Percentiles rank a stretch among this genome's conserved stretches.
Evolutionary conservation across 108 stramenopile species (phyloP).

Genomic region (Pseudonitzschia multistriata): DNA sequence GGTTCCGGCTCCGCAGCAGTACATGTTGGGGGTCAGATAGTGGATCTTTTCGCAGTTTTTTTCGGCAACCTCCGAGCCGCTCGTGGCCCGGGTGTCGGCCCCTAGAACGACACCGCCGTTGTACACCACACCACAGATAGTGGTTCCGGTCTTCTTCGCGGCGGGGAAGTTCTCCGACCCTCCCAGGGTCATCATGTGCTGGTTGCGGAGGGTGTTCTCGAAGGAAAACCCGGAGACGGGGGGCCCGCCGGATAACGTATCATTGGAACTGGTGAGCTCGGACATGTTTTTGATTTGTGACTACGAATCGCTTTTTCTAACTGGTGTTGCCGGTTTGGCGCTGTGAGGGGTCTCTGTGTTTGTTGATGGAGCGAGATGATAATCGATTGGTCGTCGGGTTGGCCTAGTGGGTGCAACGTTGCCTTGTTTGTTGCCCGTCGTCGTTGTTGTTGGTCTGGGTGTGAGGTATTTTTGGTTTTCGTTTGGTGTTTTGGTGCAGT

Average conservation of each 20-base stretch:
- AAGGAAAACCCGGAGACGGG: constrained; percentile 44
- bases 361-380: not conserved
- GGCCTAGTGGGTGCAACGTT: not conserved
- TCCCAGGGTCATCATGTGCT: constrained; percentile 21
- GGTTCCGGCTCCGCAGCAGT: constrained; percentile 99
- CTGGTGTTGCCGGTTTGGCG: not conserved
- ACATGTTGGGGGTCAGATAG: constrained; percentile 98
- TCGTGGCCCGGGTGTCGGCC: constrained; percentile 97
- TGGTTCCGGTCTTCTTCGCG: constrained; percentile 94
- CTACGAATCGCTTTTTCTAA: not conserved
- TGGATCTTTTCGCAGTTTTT: constrained; percentile 99
- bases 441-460: not conserved
- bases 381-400: not conserved
- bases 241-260: constrained; percentile 47
- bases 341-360: not conserved
- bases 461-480: not conserved
- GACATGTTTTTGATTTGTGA: constrained; percentile 13
- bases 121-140: constrained; percentile 93
- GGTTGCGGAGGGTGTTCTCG: constrained; percentile 45
- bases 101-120: constrained; percentile 96
- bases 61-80: constrained; percentile 93
- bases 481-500: not conserved
- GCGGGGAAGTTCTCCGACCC: constrained; percentile 58
- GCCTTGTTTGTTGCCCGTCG: not conserved
- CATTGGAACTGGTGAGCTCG: constrained; percentile 53